These are phyloP conservation scores for Paxillus ammoniavirescens DNA, from an alignment of 768 basidiomycete genomes.

Conservation along the genomic window DNA sequence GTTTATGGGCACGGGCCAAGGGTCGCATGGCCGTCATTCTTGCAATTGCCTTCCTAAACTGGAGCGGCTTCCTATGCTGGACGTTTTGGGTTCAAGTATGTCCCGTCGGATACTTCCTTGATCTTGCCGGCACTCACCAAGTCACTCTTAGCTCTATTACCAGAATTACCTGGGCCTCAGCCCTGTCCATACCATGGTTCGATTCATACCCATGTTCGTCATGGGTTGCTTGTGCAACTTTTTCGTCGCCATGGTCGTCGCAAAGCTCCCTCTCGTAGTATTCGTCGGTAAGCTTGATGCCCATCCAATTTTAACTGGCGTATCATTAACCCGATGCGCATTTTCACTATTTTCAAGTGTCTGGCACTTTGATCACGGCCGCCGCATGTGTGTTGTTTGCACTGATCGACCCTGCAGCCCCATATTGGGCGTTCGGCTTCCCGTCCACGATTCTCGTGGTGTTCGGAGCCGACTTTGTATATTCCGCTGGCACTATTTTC, in stretches of 20 bases:
- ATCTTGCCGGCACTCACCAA: constrained; percentile 9
- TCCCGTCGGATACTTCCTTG: constrained; percentile 14
- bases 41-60: constrained; percentile 60
- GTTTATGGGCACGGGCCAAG: constrained; percentile 60
- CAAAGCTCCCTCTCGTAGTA: constrained; percentile 51
- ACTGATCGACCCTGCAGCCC: constrained; percentile 49
- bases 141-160: constrained; percentile 56
- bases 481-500: constrained; percentile 69
- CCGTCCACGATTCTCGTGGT: constrained; percentile 64
- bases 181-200: constrained; percentile 61
- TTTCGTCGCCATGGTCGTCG: constrained; percentile 59
- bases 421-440: constrained; percentile 79
- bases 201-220: constrained; percentile 70
- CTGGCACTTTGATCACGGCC: constrained; percentile 59
- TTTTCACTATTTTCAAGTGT: constrained; percentile 26
- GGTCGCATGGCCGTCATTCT: constrained; percentile 65
- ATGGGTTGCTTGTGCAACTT: constrained; percentile 64
- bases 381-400: constrained; percentile 66
- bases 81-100: constrained; percentile 47
- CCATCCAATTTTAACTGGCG: background rate
- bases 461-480: constrained; percentile 78
- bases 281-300: constrained; percentile 48
- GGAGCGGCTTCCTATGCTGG: constrained; percentile 58
- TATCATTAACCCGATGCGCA: background rate
- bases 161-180: constrained; percentile 57